Conservation (phyloP, 176 grass and related monocot genomes). For the Bothriochloa decipiens region DNA sequence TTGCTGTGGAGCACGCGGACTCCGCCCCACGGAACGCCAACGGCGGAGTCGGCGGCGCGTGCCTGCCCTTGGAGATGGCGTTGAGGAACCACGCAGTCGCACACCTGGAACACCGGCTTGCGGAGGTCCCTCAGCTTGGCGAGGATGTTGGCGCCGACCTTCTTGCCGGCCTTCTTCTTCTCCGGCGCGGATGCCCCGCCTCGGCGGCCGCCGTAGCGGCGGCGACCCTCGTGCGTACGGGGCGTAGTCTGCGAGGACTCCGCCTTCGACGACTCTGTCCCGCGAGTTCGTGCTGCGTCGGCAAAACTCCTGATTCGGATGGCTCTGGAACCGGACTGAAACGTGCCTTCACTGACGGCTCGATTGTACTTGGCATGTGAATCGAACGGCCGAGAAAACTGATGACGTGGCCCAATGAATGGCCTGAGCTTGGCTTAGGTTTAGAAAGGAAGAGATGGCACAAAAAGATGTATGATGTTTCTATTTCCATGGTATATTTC, state of each 20-base stretch:
- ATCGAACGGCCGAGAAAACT: too few species aligned
- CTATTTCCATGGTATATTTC: too few species aligned
- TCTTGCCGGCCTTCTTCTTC: constrained; percentile 70
- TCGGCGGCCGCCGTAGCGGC: background rate
- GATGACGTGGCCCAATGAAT: too few species aligned
- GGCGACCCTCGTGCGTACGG: constrained; percentile 23
- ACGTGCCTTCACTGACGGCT: too few species aligned
- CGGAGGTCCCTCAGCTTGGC: constrained; percentile 61
- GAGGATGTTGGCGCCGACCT: constrained; percentile 54
- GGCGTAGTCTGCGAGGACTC: constrained; percentile 65
- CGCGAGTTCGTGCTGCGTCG: constrained; percentile 4
- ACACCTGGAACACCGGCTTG: constrained; percentile 47
- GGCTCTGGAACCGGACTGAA: too few species aligned
- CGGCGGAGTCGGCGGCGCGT: constrained; percentile 31
- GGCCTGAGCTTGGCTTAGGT: too few species aligned
- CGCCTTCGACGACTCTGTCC: constrained; percentile 85
- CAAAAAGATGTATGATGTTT: too few species aligned
- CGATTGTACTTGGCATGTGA: too few species aligned
- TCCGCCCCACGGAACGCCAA: background rate
- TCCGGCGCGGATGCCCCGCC: constrained; percentile 25
- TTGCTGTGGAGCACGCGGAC: constrained; percentile 79
- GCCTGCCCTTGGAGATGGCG: constrained; percentile 64
- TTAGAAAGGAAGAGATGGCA: too few species aligned
- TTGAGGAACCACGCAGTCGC: constrained; percentile 82
- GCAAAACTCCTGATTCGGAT: too few species aligned